These are phyloP conservation scores for Cicer cuneatum DNA, from an alignment of 306 rosid species.

Conservation along the genomic window DNA sequence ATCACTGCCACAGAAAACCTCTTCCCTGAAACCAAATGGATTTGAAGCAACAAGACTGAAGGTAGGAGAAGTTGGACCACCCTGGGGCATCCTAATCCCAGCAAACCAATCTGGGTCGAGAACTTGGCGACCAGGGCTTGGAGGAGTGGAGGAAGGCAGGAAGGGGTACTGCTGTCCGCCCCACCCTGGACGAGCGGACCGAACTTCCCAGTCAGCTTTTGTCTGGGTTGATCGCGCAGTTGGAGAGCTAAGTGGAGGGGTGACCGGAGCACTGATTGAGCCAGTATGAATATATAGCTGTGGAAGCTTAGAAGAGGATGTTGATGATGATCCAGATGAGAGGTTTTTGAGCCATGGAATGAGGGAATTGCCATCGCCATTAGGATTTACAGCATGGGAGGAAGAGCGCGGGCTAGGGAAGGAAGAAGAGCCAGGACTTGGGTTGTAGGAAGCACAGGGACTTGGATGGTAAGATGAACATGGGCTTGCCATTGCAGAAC, in stretches of 20 bases:
- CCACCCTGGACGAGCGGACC: slow-evolving; percentile 55
- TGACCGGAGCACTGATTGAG: slow-evolving; percentile 88
- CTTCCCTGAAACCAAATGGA: slow-evolving; percentile 84
- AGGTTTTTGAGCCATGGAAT: slow-evolving; percentile 94
- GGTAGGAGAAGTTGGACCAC: slow-evolving; percentile 78
- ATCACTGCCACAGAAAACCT: slow-evolving; percentile 62
- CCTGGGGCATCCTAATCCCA: slow-evolving; percentile 70
- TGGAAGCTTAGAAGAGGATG: slow-evolving; percentile 74
- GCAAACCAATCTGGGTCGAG: slow-evolving; percentile 78
- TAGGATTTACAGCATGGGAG: slow-evolving; percentile 61
- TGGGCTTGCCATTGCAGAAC: slow-evolving; percentile 71
- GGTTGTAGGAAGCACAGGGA: slow-evolving; percentile 85
- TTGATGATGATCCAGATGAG: slow-evolving; percentile 78
- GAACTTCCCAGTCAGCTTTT: slow-evolving; percentile 68
- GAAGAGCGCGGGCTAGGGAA: slow-evolving; percentile 86
- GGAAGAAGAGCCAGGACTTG: slow-evolving; percentile 89
- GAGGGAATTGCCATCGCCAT: slow-evolving; percentile 71
- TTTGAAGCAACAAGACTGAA: slow-evolving; percentile 78
- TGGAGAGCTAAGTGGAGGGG: slow-evolving; percentile 94
- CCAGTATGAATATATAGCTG: slow-evolving; percentile 65
- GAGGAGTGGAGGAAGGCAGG: slow-evolving; percentile 81
- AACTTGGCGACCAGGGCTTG: slow-evolving; percentile 78
- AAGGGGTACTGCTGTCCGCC: slow-evolving; percentile 63
- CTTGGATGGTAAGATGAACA: slow-evolving; percentile 82
- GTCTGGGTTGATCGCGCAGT: slow-evolving; percentile 74